Conservation (phyloP, 2,329 filamentous ascomycete species). For the Trichoderma endophyticum region DNA sequence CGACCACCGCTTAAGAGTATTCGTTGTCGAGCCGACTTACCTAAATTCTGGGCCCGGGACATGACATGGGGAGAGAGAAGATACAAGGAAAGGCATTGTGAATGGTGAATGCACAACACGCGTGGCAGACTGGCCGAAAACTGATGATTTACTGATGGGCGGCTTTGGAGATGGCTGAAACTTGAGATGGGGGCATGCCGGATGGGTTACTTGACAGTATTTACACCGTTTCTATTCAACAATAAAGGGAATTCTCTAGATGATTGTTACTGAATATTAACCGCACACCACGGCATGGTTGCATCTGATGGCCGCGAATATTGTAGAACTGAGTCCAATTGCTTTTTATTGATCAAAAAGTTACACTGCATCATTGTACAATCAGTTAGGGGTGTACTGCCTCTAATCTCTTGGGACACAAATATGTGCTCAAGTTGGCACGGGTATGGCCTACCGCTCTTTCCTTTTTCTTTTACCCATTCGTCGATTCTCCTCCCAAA, state of each 20-base stretch:
- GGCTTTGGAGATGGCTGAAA: neutral
- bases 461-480: neutral
- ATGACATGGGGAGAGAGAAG: neutral
- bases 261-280: neutral
- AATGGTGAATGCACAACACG: neutral
- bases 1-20: neutral
- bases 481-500: neutral
- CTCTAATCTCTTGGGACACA: neutral
- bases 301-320: neutral
- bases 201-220: neutral
- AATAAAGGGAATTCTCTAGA: neutral
- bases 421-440: neutral
- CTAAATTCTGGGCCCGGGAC: neutral
- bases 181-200: neutral
- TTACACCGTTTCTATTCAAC: neutral
- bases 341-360: neutral
- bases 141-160: neutral
- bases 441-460: neutral
- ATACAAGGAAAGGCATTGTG: neutral
- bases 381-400: neutral
- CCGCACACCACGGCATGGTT: neutral
- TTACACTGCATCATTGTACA: neutral
- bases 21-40: neutral
- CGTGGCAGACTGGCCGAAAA: neutral
- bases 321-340: neutral